A percentile compares a stretch with the other conserved stretches of the same genome.
These are phyloP conservation scores for Neurospora sp. DNA, from an alignment of 495 filamentous ascomycete species.

Conservation along the genomic window DNA sequence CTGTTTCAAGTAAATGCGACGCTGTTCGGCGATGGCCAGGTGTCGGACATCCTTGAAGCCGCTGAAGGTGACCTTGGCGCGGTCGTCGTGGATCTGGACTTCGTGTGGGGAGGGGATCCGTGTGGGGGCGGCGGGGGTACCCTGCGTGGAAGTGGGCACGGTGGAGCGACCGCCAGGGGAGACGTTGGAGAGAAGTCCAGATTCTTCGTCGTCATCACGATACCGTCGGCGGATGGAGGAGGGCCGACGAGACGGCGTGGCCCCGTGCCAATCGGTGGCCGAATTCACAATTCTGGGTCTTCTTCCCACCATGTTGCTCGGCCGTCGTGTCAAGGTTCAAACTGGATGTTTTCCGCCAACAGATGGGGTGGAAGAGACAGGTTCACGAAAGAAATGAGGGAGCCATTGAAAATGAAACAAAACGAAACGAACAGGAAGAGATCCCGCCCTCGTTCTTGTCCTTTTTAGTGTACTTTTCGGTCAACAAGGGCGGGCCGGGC, in stretches of 20 bases:
- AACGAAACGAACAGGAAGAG: neutral
- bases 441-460: neutral
- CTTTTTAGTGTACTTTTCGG: neutral
- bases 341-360: neutral
- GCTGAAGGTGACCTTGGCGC: neutral
- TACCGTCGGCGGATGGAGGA: neutral
- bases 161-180: neutral
- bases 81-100: neutral
- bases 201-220: conserved; percentile 1
- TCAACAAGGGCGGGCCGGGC: neutral
- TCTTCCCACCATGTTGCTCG: conserved; percentile 1
- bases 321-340: neutral
- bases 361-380: neutral
- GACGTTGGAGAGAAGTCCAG: neutral
- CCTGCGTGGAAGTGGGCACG: neutral
- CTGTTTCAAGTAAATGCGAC: conserved; percentile 26
- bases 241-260: neutral
- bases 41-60: conserved; percentile 2
- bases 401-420: neutral
- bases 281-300: neutral
- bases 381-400: neutral
- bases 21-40: conserved; percentile 4
- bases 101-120: neutral
- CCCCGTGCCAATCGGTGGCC: neutral
- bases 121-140: neutral